Base-by-base conservation (phyloP, 441 rosid species). In the Lepidium campestre region DNA sequence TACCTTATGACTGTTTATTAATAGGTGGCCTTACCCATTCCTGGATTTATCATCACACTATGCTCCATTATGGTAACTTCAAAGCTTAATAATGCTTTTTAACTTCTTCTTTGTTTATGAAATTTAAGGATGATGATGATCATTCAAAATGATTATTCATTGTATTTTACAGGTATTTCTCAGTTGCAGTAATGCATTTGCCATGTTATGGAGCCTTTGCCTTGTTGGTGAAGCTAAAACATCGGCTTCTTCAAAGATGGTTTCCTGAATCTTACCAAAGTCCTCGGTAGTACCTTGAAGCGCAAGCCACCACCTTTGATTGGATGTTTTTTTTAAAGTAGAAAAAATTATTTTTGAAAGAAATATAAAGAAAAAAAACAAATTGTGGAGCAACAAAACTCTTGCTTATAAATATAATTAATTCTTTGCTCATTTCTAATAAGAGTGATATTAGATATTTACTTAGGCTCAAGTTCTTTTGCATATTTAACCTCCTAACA, bases 1-100 rank as follows among this genome's bases (percentile, higher is more conserved):
- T 60, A 60, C 40, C 14, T 60, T 14, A n/a, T 49, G 42, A 12
- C 40, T 36, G 17, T 44, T 65, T 37, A 22, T 12, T 35, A 70
- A 61, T 82, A 93, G 99, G 99, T 93, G 97, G 97, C 97, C 99
- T 10, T 93, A 94, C 72, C 98, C 98, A 47, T 94, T 94, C 70
- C 84, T 94, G 23, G 98, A 94, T 75, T 57, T 94, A 74, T 83
- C 96, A 63, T 91, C 99, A 50, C 71, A 86, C 22, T 87, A 77
- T 79, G 92, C 96, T 73, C 97, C 99, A n/a, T 59, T 94, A 50
- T 91, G 99, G 99, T 93, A 86, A 70, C 36, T 52, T 29, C 8
- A 56, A 67, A 45, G 34, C 40, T 37, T 64, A 31, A 40, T 20
- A 17, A 17, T 34, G 5, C 36, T 25, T 27, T 37, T 25, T 0